A percentile compares a stretch with the other conserved stretches of the same genome.
These are phyloP conservation scores for Extremus antarcticus DNA, from an alignment of 495 filamentous ascomycete species.

Conservation along the genomic window DNA sequence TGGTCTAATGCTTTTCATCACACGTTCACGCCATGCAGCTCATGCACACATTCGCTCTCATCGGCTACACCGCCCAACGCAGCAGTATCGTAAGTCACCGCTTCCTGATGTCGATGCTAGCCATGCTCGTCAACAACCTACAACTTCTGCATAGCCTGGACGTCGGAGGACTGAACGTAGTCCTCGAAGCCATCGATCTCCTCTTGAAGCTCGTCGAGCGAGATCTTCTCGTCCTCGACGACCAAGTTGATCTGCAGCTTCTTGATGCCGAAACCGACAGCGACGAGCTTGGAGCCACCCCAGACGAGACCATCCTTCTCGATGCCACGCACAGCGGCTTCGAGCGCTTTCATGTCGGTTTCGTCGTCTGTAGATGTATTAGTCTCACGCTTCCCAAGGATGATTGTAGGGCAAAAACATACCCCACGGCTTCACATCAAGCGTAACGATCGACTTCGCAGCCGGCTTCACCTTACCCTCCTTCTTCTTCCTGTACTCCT, in stretches of 20 bases:
- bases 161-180: slow-evolving; percentile 89
- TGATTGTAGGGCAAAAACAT: slow-evolving; percentile 35
- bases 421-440: slow-evolving; percentile 99
- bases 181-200: slow-evolving; percentile 86
- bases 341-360: slow-evolving; percentile 75
- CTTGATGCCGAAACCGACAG: slow-evolving; percentile 96
- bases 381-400: not conserved
- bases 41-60: slow-evolving; percentile 1
- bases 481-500: slow-evolving; percentile 96
- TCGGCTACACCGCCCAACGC: not conserved
- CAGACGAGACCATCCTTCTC: slow-evolving; percentile 91
- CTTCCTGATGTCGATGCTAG: not conserved
- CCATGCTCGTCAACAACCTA: slow-evolving; percentile 37
- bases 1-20: slow-evolving; percentile 11
- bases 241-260: slow-evolving; percentile 99
- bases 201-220: slow-evolving; percentile 73
- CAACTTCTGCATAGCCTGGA: slow-evolving; percentile 90
- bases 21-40: slow-evolving; percentile 10
- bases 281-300: slow-evolving; percentile 82
- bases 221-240: slow-evolving; percentile 94
- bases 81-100: not conserved
- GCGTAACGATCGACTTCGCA: slow-evolving; percentile 88
- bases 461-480: slow-evolving; percentile 76
- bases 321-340: slow-evolving; percentile 73
- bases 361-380: slow-evolving; percentile 59